Percentiles rank a stretch among this genome's conserved stretches.
Evolutionary conservation across 1,139 yeast species (phyloP).

Genomic region (Blastobotrys raffinosifermentans): DNA sequence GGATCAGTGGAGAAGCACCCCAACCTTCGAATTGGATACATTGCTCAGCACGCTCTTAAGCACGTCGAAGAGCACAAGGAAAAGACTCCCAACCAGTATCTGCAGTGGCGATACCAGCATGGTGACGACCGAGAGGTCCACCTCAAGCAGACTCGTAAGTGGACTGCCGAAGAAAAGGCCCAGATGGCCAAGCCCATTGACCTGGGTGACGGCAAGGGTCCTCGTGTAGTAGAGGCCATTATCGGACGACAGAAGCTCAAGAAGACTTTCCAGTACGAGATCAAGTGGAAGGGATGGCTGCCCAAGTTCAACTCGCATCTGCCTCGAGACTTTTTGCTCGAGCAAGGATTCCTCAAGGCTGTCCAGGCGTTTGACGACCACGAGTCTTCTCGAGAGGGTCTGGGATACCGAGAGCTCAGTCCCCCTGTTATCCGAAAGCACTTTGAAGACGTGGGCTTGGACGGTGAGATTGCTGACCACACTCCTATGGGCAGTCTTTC

Average conservation of each 20-base stretch:
- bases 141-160: conserved; percentile 85
- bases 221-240: conserved; percentile 83
- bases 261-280: conserved; percentile 93
- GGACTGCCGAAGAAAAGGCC: conserved; percentile 75
- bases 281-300: conserved; percentile 90
- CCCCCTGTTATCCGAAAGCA: conserved; percentile 94
- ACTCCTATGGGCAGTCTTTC: conserved; percentile 95
- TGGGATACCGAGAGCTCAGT: conserved; percentile 88
- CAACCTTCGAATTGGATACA: conserved; percentile 94
- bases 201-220: conserved; percentile 82
- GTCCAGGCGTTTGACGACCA: conserved; percentile 95
- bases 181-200: conserved; percentile 76
- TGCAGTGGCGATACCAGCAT: conserved; percentile 96
- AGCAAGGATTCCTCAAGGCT: conserved; percentile 79
- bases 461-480: conserved; percentile 97
- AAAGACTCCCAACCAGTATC: conserved; percentile 93
- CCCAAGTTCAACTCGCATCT: conserved; percentile 95
- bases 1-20: conserved; percentile 98
- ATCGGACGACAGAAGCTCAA: conserved; percentile 96
- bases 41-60: conserved; percentile 97
- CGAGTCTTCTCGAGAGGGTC: conserved; percentile 97
- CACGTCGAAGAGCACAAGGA: conserved; percentile 97
- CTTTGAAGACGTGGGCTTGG: conserved; percentile 94
- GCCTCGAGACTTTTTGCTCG: conserved; percentile 71
- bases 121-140: conserved; percentile 98